Percentiles rank a stretch among this genome's conserved stretches.
These are phyloP conservation scores for Kodamaea neixiangensis DNA, from an alignment of 805 yeast genomes.

Conservation along the genomic window DNA sequence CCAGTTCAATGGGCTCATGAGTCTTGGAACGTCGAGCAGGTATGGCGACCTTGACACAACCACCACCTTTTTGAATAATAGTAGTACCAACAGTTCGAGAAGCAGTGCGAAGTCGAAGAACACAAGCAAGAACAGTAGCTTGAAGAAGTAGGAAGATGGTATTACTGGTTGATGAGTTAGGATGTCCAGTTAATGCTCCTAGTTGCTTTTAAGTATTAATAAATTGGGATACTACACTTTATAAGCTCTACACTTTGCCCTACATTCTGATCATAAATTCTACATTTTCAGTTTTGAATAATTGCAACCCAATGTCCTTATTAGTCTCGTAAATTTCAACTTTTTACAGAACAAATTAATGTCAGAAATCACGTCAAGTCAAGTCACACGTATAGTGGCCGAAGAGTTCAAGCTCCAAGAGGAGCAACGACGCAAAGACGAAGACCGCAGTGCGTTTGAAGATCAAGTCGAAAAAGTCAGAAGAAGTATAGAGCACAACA, in stretches of 20 bases:
- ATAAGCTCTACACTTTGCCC: too few species aligned
- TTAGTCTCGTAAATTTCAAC: neutral
- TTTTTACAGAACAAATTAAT: constrained; percentile 1
- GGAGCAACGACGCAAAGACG: neutral
- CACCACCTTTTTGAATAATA: constrained; percentile 8
- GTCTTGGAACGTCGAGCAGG: constrained; percentile 12
- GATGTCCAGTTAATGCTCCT: too few species aligned
- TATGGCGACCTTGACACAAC: constrained; percentile 18
- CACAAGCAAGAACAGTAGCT: constrained; percentile 7
- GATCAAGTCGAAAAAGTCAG: neutral
- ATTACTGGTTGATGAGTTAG: too few species aligned
- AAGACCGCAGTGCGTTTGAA: constrained; percentile 1
- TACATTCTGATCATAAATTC: too few species aligned
- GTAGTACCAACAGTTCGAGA: constrained; percentile 11
- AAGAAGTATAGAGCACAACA: neutral
- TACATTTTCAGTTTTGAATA: too few species aligned
- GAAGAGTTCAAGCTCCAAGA: constrained; percentile 1
- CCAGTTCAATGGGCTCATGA: constrained; percentile 20
- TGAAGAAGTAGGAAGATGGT: neutral
- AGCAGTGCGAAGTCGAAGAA: constrained; percentile 6
- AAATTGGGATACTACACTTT: too few species aligned
- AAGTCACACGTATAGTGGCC: constrained; percentile 4
- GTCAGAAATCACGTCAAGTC: constrained; percentile 10
- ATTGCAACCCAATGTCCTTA: neutral
- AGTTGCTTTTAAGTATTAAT: too few species aligned